phyloP scores from a whole-genome alignment of 345 rosid genomes.

The Citrus hindsii region DNA sequence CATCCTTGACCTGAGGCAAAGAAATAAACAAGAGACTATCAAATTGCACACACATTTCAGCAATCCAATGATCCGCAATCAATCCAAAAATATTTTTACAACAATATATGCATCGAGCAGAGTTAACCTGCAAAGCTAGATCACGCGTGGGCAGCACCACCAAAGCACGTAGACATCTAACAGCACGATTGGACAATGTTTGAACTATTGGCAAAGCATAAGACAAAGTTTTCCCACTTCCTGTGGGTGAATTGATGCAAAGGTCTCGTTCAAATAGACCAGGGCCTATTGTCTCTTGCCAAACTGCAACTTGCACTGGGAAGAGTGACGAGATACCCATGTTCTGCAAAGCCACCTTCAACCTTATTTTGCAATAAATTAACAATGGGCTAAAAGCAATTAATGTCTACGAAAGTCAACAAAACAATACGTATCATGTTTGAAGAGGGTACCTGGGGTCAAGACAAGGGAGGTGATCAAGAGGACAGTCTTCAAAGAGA shows the following conservation, averaged over 20 bases:
- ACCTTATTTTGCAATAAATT: conserved; percentile 35
- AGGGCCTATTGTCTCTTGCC: conserved; percentile 24
- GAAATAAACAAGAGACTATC: conserved; percentile 8
- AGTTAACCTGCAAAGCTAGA: conserved; percentile 77
- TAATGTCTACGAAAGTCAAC: background rate
- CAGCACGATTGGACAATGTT: conserved; percentile 56
- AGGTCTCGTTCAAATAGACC: conserved; percentile 84
- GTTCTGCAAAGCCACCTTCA: conserved; percentile 61
- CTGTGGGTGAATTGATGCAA: conserved; percentile 71
- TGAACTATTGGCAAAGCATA: conserved; percentile 91
- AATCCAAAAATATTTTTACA: background rate
- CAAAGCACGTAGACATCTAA: conserved; percentile 79
- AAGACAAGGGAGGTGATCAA: conserved; percentile 68
- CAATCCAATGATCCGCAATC: background rate
- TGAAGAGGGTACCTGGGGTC: conserved; percentile 52
- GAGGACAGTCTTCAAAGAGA: conserved; percentile 43
- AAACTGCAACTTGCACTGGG: too few species aligned
- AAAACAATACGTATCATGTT: background rate
- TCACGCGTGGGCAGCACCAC: conserved; percentile 95
- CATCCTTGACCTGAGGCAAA: conserved; percentile 73
- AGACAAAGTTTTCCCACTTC: conserved; percentile 88
- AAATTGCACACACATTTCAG: background rate
- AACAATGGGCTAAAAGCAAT: background rate
- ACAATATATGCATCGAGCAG: background rate
- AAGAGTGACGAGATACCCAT: conserved; percentile 63